Conservation (phyloP, 2,329 filamentous ascomycete genomes). For the Exophiala viscosa region DNA sequence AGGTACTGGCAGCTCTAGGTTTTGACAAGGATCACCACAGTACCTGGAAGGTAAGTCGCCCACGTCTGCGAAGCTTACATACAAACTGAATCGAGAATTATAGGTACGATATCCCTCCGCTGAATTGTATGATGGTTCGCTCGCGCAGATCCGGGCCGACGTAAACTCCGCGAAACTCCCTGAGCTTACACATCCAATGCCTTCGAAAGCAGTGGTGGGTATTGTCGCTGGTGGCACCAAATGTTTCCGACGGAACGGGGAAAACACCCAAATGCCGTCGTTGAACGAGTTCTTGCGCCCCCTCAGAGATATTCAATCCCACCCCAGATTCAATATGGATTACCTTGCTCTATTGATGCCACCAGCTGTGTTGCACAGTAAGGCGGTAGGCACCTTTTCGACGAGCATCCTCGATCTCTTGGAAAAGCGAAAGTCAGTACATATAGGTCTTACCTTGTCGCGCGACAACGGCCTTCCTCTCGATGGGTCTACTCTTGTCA, state of each 20-base stretch:
- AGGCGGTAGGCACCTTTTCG: constrained; percentile 3
- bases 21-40: constrained; percentile 9
- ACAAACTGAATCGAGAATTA: too few relatives aligned
- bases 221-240: constrained; percentile 9
- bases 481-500: constrained; percentile 5
- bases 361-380: constrained; percentile 15
- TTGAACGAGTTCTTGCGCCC: constrained; percentile 9
- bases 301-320: background rate
- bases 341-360: constrained; percentile 16
- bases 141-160: background rate
- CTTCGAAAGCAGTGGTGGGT: constrained; percentile 13
- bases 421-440: constrained; percentile 6
- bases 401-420: constrained; percentile 13
- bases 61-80: too few relatives aligned
- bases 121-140: constrained; percentile 12
- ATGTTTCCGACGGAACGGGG: constrained; percentile 8
- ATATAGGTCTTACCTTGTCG: constrained; percentile 10
- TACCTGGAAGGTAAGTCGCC: constrained; percentile 24
- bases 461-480: constrained; percentile 14
- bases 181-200: background rate
- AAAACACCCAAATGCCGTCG: constrained; percentile 1
- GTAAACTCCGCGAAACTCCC: constrained; percentile 1
- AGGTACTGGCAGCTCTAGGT: constrained; percentile 13
- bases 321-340: constrained; percentile 4
- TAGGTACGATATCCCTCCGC: constrained; percentile 5